Evolutionary conservation across 306 rosid species (phyloP), one percentile per base, ranked within the genome.

Genomic region (Adenanthera pavonina): DNA sequence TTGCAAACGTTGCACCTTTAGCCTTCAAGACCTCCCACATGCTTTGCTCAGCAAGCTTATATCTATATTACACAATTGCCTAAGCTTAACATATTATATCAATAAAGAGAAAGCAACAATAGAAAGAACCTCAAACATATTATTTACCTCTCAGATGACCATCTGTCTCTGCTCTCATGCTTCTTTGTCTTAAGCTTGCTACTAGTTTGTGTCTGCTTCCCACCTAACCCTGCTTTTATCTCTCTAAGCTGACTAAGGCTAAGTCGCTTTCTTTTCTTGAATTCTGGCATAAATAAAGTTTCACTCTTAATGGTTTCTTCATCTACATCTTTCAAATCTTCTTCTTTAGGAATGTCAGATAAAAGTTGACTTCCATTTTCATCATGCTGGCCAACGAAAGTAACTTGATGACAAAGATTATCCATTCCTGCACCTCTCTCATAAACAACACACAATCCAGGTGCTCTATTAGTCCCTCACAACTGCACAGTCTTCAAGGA

Each of bases 11-110:
- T 6, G 98, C 98, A 8, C 89, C 96, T 84, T 88, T 86, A 69
- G 89, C 88, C 82, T 87, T 91, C 87, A 94, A 77, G 30, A 92
- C 87, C 46, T 91, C 92, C 88, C 89, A 84, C 94, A 94, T 86
- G 60, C 78, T 88, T 84, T 81, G 66, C 88, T 94, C 98, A n/a
- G 97, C 97, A 84, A 85, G 67, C 77, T 83, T 72, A 85, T 89
- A 94, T 89, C 98, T 94, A 83, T 81, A 80, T 78, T 30, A 85
- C 35, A 69, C 17, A 41, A 43, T 76, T 9, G 17, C 60, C 72
- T 77, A 48, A 51, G 6, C 48, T 54, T 57, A 69, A 46, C 34
- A 66, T 16, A 49, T 62, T 20, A 20, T 20, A 48, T 19, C 52
- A 64, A 53, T 34, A 40, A 11, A 49, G 46, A 33, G 35, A 35